Base-by-base conservation (phyloP, 2,329 filamentous ascomycete species). In the Magnaporthiopsis rhizophila region DNA sequence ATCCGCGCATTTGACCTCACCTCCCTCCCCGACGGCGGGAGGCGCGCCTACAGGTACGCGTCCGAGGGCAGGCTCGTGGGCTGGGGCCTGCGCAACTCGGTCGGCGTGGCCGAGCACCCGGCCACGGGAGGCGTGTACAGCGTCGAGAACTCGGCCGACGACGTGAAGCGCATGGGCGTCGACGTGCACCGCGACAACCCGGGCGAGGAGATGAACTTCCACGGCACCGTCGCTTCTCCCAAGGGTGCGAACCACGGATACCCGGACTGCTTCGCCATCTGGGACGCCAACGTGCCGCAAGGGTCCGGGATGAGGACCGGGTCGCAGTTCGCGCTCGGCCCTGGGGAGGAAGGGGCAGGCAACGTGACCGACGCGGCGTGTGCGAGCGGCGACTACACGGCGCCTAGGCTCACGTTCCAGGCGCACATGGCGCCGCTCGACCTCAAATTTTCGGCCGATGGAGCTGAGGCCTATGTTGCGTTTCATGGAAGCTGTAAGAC, bases 401-500 rank as follows among this genome's bases (percentile, higher is more conserved):
- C 79, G 3, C 83, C 89, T 67, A 66, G 84, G 1, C 76, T 92
- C 34, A 84, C 84, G 6, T 83, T 83, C 69, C 74, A 79, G 62
- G 84, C 89, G 1, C 90, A 92, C 71, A 87, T 82, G 71, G 89
- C 89, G 0, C 90, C 90, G 0, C 77, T 92, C 0, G 88, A 91
- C 68, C 83, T 92, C 70, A 85, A 86, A 66, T 92, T 92, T 76
- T 80, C 83, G 67, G 70, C 77, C 0, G 75, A 80, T 57, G 84
- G 83, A 50, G 82, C 80, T 15, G 81, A 79, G 2, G 88, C 87
- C 1, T 92, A 84, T 75, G 77, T 92, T 24, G 80, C 85, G 0
- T 90, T 92, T 74, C 89, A 91, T 73, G 89, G 89, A 18, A 88
- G 84, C 73, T 91, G 89, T 86, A 73, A 75, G 74, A n/a, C n/a